These are phyloP conservation scores for Geotrichum siamense DNA, from an alignment of 1,139 yeast genomes.

Conservation along the genomic window DNA sequence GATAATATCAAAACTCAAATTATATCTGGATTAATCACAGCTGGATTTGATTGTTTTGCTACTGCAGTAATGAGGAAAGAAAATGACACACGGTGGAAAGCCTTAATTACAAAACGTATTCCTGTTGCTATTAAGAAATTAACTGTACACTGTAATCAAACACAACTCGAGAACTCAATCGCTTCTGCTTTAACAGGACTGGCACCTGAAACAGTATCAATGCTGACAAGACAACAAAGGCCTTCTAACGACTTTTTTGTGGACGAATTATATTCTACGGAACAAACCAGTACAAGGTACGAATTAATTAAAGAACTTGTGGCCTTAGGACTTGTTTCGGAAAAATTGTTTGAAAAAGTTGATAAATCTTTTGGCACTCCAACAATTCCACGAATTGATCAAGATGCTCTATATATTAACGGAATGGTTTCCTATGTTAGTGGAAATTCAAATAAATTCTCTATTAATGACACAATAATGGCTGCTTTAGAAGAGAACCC, in stretches of 20 bases:
- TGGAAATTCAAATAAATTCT: constrained; percentile 5
- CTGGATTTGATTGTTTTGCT: constrained; percentile 35
- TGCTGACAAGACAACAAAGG: constrained; percentile 23
- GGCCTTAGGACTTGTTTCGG: constrained; percentile 39
- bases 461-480: background rate
- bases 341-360: constrained; percentile 41
- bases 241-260: constrained; percentile 12
- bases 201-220: constrained; percentile 25
- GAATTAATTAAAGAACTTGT: constrained; percentile 50
- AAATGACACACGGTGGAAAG: constrained; percentile 28
- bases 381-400: constrained; percentile 13
- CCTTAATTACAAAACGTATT: constrained; percentile 29
- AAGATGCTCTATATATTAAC: constrained; percentile 9
- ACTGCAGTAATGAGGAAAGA: constrained; percentile 29
- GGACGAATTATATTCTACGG: constrained; percentile 42
- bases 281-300: constrained; percentile 47
- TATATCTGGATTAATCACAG: constrained; percentile 30
- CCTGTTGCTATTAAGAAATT: constrained; percentile 25
- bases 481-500: constrained; percentile 24
- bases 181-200: constrained; percentile 26
- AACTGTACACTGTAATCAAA: constrained; percentile 16
- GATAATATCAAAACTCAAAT: constrained; percentile 30
- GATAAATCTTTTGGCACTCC: constrained; percentile 31
- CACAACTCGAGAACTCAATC: constrained; percentile 24
- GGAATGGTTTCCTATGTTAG: constrained; percentile 12